Conservation (phyloP, 2,329 filamentous ascomycete genomes). For the Epichloe festucae region DNA sequence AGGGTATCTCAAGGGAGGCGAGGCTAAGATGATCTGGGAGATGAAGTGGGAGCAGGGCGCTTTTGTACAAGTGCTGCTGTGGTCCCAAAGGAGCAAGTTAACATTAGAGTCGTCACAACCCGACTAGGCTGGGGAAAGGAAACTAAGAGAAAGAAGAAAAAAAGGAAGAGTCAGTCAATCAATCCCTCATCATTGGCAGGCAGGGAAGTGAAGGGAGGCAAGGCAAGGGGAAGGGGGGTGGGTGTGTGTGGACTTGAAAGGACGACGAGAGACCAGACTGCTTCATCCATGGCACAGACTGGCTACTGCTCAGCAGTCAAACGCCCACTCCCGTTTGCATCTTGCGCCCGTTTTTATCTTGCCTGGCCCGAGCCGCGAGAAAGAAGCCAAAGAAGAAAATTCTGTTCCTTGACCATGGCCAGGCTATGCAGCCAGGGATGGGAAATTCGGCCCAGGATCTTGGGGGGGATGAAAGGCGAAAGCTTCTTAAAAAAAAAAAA, state of each 20-base stretch:
- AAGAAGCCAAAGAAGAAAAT: conserved; percentile 3
- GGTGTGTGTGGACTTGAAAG: neutral
- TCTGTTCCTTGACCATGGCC: conserved; percentile 3
- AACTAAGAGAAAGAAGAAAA: neutral
- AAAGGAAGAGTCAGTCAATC: conserved; percentile 5
- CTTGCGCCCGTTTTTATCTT: neutral
- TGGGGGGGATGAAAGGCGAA: conserved; percentile 1
- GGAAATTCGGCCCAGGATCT: conserved; percentile 7
- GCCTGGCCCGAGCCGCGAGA: conserved; percentile 2
- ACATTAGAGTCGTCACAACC: neutral
- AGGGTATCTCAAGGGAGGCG: conserved; percentile 5
- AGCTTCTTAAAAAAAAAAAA: neutral
- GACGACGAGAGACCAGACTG: neutral
- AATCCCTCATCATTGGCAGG: neutral
- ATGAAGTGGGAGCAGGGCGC: conserved; percentile 9
- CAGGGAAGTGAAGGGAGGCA: conserved; percentile 3
- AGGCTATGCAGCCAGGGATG: neutral
- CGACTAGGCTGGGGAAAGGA: neutral
- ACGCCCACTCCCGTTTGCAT: neutral
- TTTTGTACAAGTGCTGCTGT: conserved; percentile 9
- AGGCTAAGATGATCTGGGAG: neutral
- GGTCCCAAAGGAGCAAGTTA: neutral
- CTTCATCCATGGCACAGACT: neutral
- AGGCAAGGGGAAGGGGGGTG: neutral
- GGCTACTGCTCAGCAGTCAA: neutral